A percentile compares a stretch with the other conserved stretches of the same genome.
Evolutionary conservation across 2,329 filamentous ascomycete species (phyloP).

Genomic region (Ceratocystis cacaofunesta): DNA sequence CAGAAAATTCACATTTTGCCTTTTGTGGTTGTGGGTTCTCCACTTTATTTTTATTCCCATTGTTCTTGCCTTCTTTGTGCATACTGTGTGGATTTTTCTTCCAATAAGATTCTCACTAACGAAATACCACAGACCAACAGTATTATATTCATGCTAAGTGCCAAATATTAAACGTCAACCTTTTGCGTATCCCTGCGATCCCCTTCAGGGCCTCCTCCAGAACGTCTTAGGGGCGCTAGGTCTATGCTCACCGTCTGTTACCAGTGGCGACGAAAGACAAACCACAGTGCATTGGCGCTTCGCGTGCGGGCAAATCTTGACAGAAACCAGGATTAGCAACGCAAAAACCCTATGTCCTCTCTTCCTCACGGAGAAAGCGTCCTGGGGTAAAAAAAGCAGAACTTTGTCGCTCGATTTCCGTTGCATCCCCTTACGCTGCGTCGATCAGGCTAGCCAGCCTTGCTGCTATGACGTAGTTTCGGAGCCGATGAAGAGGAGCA

Average conservation of each 20-base stretch:
- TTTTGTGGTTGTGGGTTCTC: no score
- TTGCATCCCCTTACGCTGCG: background rate
- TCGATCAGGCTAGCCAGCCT: background rate
- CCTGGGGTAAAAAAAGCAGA: background rate
- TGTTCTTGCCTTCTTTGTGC: background rate
- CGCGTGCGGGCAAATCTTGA: no score
- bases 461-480: background rate
- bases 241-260: conserved; percentile 1
- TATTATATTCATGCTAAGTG: background rate
- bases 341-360: background rate
- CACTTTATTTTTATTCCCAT: no score
- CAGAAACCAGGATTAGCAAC: background rate
- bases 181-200: background rate
- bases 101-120: background rate
- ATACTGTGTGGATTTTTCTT: background rate
- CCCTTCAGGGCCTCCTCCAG: background rate
- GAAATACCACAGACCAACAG: background rate
- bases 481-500: background rate
- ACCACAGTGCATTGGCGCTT: background rate
- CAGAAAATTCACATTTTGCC: no score
- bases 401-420: background rate
- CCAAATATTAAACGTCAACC: background rate
- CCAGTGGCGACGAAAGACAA: background rate
- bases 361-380: background rate
- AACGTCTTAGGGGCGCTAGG: background rate